Evolutionary conservation across 352 stramenopile species (phyloP).

Genomic region (Phytophthora pini): DNA sequence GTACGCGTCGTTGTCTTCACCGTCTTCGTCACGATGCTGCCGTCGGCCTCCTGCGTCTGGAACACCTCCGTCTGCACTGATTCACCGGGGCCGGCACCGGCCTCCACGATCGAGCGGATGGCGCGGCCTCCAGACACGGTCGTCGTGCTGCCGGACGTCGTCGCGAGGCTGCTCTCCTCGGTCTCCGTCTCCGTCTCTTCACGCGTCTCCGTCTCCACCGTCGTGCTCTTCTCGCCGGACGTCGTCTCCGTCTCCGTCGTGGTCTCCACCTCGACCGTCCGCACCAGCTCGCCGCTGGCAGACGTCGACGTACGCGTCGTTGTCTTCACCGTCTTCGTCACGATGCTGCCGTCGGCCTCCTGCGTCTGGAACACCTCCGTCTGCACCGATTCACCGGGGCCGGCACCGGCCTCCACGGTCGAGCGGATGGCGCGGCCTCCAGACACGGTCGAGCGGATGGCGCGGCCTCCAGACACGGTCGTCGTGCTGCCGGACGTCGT

Average conservation of each 20-base stretch:
- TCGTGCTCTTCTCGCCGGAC: slow-evolving; percentile 16
- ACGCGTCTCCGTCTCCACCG: slow-evolving; percentile 12
- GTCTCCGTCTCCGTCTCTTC: background rate
- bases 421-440: slow-evolving; percentile 9
- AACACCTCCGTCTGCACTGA: too few relatives aligned
- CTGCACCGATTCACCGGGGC: slow-evolving; percentile 17
- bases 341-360: slow-evolving; percentile 22
- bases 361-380: slow-evolving; percentile 28
- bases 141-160: too few relatives aligned
- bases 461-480: background rate
- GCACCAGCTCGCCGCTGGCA: slow-evolving; percentile 18
- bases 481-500: background rate
- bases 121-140: too few relatives aligned
- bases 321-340: slow-evolving; percentile 29
- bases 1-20: too few relatives aligned
- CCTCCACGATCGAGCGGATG: too few relatives aligned
- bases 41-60: too few relatives aligned
- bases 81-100: too few relatives aligned
- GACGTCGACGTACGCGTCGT: slow-evolving; percentile 15
- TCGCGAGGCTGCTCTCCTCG: too few relatives aligned
- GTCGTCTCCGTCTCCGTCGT: slow-evolving; percentile 19
- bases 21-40: too few relatives aligned
- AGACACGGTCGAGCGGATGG: too few relatives aligned
- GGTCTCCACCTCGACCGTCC: slow-evolving; percentile 17
- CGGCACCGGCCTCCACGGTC: slow-evolving; percentile 10